These are phyloP conservation scores for Lentinus brumalis DNA, from an alignment of 768 basidiomycete genomes.

Conservation along the genomic window DNA sequence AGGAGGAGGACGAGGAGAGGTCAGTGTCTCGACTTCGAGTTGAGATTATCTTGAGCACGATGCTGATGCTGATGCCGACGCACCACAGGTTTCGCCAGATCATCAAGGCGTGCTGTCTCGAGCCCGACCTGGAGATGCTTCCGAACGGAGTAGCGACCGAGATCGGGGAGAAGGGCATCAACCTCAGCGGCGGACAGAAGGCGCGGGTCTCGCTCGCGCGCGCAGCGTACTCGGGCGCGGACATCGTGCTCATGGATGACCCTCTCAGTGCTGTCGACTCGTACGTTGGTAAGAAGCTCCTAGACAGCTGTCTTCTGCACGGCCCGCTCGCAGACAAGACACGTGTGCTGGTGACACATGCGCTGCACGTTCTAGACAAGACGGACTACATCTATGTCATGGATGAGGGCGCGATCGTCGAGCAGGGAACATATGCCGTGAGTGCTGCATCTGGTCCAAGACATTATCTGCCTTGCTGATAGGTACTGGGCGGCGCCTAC, in stretches of 20 bases:
- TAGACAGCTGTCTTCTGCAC: constrained; percentile 37
- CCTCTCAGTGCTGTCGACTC: constrained; percentile 81
- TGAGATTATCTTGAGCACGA: constrained; percentile 17
- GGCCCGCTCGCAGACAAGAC: constrained; percentile 54
- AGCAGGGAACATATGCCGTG: constrained; percentile 41
- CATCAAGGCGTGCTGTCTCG: constrained; percentile 65
- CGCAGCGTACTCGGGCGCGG: constrained; percentile 72
- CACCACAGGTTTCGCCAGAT: constrained; percentile 52
- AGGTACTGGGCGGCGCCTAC: background rate
- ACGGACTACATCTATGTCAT: constrained; percentile 79
- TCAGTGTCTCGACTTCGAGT: constrained; percentile 19
- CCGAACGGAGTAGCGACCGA: constrained; percentile 70
- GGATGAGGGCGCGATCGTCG: constrained; percentile 59
- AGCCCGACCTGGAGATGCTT: constrained; percentile 70
- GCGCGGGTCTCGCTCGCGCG: constrained; percentile 78
- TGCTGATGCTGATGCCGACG: background rate
- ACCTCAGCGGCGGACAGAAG: constrained; percentile 54
- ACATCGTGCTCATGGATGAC: constrained; percentile 81
- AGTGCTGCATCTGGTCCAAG: constrained; percentile 12
- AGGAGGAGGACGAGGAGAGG: constrained; percentile 59
- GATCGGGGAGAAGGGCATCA: constrained; percentile 80
- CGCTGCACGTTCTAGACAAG: constrained; percentile 83
- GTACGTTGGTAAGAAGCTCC: constrained; percentile 63
- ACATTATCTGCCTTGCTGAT: too few relatives aligned
- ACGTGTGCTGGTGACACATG: constrained; percentile 86